Conservation (phyloP, 306 rosid species). For the Psophocarpus tetragonolobus region DNA sequence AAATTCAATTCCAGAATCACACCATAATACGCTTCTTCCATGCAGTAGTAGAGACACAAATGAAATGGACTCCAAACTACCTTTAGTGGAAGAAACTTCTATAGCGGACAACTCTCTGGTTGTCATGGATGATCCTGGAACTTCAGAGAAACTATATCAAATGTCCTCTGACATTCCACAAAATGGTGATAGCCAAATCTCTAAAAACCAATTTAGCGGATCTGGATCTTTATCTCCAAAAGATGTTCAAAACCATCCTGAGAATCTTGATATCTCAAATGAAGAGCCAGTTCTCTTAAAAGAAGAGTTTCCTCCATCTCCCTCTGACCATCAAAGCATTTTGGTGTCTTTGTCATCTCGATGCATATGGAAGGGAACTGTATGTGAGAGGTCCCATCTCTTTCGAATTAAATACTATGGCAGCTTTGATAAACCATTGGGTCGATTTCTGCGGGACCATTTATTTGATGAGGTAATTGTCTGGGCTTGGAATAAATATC, state of each 20-base stretch:
- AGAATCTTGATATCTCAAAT: slow-evolving; percentile 39
- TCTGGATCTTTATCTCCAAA: slow-evolving; percentile 44
- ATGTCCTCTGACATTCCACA: slow-evolving; percentile 30
- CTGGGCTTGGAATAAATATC: slow-evolving; percentile 17
- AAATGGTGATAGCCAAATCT: slow-evolving; percentile 43
- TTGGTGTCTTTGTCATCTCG: slow-evolving; percentile 95
- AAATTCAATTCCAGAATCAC: slow-evolving; percentile 44
- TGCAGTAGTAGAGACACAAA: slow-evolving; percentile 35
- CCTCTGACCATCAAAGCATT: slow-evolving; percentile 93
- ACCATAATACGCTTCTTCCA: slow-evolving; percentile 39
- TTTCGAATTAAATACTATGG: slow-evolving; percentile 97
- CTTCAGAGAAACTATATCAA: slow-evolving; percentile 45
- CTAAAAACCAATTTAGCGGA: slow-evolving; percentile 40
- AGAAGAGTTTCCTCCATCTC: slow-evolving; percentile 90
- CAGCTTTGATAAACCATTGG: slow-evolving; percentile 89
- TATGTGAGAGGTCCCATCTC: slow-evolving; percentile 94
- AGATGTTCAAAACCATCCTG: slow-evolving; percentile 44
- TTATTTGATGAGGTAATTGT: slow-evolving; percentile 88
- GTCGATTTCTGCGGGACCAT: slow-evolving; percentile 85
- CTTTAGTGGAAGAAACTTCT: slow-evolving; percentile 41
- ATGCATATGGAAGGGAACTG: slow-evolving; percentile 97
- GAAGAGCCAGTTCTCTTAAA: slow-evolving; percentile 45
- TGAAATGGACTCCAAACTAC: slow-evolving; percentile 37
- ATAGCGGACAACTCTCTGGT: slow-evolving; percentile 32
- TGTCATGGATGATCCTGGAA: slow-evolving; percentile 40